These are phyloP conservation scores for Teunomyces stri DNA, from an alignment of 805 yeast genomes.

Conservation along the genomic window DNA sequence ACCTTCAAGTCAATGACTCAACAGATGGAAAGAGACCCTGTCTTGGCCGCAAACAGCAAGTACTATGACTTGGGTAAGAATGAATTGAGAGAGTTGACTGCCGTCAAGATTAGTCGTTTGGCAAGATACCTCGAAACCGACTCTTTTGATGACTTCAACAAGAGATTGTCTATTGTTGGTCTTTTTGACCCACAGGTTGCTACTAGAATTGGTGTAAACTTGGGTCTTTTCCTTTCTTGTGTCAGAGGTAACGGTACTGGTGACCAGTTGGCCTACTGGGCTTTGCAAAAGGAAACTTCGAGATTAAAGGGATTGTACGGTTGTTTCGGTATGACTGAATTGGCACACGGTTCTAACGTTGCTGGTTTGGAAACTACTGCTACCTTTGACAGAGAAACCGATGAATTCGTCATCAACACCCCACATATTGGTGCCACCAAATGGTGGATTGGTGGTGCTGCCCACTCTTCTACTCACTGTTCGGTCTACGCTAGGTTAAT, in stretches of 20 bases:
- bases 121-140: constrained; percentile 58
- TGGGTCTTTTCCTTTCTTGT: constrained; percentile 80
- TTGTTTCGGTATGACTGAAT: constrained; percentile 65
- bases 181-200: constrained; percentile 75
- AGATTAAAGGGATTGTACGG: constrained; percentile 58
- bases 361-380: constrained; percentile 64
- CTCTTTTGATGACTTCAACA: constrained; percentile 47
- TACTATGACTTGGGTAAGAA: constrained; percentile 58
- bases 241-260: constrained; percentile 85
- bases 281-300: constrained; percentile 62
- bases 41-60: constrained; percentile 50
- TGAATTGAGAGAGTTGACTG: constrained; percentile 59
- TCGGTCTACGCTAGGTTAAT: constrained; percentile 82
- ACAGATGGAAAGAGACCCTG: constrained; percentile 67
- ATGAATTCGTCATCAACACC: constrained; percentile 74
- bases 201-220: constrained; percentile 84
- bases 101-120: constrained; percentile 58
- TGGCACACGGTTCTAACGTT: constrained; percentile 69
- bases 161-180: constrained; percentile 57
- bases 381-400: constrained; percentile 60
- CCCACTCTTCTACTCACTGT: constrained; percentile 87
- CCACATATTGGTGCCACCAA: constrained; percentile 92
- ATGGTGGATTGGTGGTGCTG: constrained; percentile 99
- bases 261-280: constrained; percentile 83
- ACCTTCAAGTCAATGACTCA: constrained; percentile 50